phyloP scores from a whole-genome alignment of 164 flowering plant species.

The Malania oleifera region DNA sequence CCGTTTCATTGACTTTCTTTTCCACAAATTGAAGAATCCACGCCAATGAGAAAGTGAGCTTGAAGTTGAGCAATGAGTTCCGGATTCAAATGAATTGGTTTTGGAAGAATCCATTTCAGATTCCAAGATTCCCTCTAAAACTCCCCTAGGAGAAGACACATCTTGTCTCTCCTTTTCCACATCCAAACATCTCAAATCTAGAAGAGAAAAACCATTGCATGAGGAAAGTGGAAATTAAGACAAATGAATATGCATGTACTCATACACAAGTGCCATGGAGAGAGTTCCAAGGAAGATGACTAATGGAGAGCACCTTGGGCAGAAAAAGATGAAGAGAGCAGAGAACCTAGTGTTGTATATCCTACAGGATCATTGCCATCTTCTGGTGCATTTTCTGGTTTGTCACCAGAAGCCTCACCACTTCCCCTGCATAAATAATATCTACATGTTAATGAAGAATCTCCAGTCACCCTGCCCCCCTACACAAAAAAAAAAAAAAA shows the following conservation, averaged over 20 bases:
- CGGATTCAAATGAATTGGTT: not conserved
- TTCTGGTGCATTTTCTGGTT: not conserved
- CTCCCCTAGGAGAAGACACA: conserved; percentile 3
- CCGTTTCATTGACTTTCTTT: not conserved
- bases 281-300: too few relatives aligned
- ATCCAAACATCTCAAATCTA: conserved; percentile 6
- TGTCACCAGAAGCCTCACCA: not conserved
- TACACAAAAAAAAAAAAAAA: too few relatives aligned
- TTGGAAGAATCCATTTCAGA: conserved; percentile 1
- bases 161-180: conserved; percentile 5
- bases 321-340: conserved; percentile 1
- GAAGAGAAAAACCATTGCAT: not conserved
- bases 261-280: not conserved
- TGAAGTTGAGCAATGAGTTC: conserved; percentile 5
- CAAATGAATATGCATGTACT: not conserved
- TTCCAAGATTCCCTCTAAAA: conserved; percentile 2
- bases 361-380: not conserved
- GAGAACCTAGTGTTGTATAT: conserved; percentile 6
- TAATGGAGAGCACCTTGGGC: conserved; percentile 3
- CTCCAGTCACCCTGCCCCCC: not conserved
- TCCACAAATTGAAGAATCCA: conserved; percentile 4
- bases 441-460: not conserved
- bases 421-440: conserved; percentile 4
- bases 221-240: not conserved
- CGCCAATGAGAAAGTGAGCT: conserved; percentile 29